Evolutionary conservation across 441 rosid genomes (phyloP), one percentile per base, ranked within the genome.

Genomic region (California macrophylla): DNA sequence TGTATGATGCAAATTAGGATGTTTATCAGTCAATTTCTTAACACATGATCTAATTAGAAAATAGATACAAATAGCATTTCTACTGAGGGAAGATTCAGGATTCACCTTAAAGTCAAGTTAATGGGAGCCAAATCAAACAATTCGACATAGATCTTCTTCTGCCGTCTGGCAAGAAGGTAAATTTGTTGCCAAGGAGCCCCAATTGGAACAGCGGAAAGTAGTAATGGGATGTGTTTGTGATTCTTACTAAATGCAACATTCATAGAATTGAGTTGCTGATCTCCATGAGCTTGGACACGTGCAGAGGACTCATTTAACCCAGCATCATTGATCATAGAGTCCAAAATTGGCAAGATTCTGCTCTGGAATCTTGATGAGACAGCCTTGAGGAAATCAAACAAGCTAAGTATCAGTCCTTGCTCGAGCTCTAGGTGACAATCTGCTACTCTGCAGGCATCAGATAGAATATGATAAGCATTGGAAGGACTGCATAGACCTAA

Each of bases 181-280:
- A 94, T 89, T 73, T 82, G 79, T 79, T 94, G 97, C 99, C 97
- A 89, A 73, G 99, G 99, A 74, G 97, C 99, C 72, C 99, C 99
- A 70, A 94, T 85, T 42, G 99, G 99, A 84, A 87, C 83, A 70
- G 86, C 78, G 67, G 80, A 82, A 73, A 97, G 96, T 64, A 88
- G 80, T 66, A 80, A 76, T 30, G 79, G 76, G 73, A 71, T 72
- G 72, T 78, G 74, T 68, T 74, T 75, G 40, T 77, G 81, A 72
- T 74, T 85, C 83, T 75, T 80, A 72, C 63, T 73, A 69, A 76
- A 75, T 34, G 73, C 70, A 74, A 77, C 36, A 77, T 77, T 74
- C 70, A 70, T 75, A 72, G 77, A 83, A 72, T 75, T 76, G 67
- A 61, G 75, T 15, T 77, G 82, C 69, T 72, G 76, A 64, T 69